Conservation (phyloP, 1,139 yeast genomes). For the Hanseniaspora uvarum region DNA sequence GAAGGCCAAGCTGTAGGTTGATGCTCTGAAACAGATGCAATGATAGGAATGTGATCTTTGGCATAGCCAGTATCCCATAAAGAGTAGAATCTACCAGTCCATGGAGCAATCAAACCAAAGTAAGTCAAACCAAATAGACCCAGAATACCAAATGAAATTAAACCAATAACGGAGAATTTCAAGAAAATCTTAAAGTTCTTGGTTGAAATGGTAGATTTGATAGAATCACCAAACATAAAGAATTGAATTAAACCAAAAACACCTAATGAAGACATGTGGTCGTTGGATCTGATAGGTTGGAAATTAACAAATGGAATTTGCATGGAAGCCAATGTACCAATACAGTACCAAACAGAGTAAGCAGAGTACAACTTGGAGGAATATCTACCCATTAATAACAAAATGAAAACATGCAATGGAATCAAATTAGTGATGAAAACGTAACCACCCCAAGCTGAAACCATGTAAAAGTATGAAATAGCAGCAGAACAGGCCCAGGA, state of each 20-base stretch:
- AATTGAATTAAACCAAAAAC: constrained; percentile 91
- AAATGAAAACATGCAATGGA: constrained; percentile 87
- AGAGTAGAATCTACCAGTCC: constrained; percentile 98
- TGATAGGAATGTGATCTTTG: constrained; percentile 94
- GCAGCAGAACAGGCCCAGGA: constrained; percentile 80
- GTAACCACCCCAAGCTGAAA: constrained; percentile 99
- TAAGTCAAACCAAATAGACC: constrained; percentile 75
- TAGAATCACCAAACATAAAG: constrained; percentile 75
- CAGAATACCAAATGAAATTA: constrained; percentile 53
- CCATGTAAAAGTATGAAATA: constrained; percentile 92
- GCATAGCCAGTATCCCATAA: constrained; percentile 98
- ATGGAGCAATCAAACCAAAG: constrained; percentile 92
- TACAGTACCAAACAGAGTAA: constrained; percentile 90
- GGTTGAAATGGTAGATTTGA: constrained; percentile 62
- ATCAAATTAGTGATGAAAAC: constrained; percentile 96
- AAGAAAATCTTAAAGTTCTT: constrained; percentile 68
- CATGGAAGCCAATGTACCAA: constrained; percentile 96
- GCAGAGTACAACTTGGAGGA: constrained; percentile 74
- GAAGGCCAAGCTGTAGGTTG: constrained; percentile 99
- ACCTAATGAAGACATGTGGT: constrained; percentile 97
- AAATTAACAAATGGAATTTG: constrained; percentile 98
- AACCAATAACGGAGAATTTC: constrained; percentile 46
- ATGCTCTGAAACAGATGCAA: constrained; percentile 97
- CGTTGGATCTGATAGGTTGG: constrained; percentile 90
- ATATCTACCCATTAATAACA: constrained; percentile 90